Evolutionary conservation across 805 yeast genomes (phyloP), one percentile per base, ranked within the genome.

Genomic region (Sporopachydermia quercuum): DNA sequence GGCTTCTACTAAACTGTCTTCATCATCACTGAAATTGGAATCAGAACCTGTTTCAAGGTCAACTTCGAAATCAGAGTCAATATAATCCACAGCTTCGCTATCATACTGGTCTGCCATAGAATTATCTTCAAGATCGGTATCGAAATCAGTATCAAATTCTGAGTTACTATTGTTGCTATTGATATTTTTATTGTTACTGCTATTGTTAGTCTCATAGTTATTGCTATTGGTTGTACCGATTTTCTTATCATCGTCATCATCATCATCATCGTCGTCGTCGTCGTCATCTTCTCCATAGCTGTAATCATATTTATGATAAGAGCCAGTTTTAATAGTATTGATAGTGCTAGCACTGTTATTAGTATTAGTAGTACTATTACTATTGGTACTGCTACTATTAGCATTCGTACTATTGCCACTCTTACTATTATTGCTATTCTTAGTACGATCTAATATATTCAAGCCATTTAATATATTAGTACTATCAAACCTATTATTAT

Each of bases 1-100:
- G 36, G 61, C 65, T 39, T 59, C 68, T n/a, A 63, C 45, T 35
- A 61, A 61, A 35, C 55, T 56, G 36, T 56, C 63, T 35, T 62
- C 68, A 16, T 62, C 69, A 37, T 57, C 59, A 18, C 60, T 53
- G 39, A 58, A 52, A 35, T 55, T 63, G n/a, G 62, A 34, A n/a
- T 27, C 37, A 14, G 17, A 43, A 6, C 37, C 45, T 16, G 35
- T 40, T 39, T 40, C 44, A 4, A 30, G 39, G 6, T 41, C 44
- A 15, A 35, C 42, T 15, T 41, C 48, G 17, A 36, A 38, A 14
- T 36, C 44, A 17, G 23, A 35, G 23, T 42, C 43, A 8, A 23
- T 23, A 23, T 23, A 23, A 23, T 23, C 30, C n/a, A 23, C 30
- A n/a, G 30, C 38, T 38, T 43, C 49, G 14, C 48, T 44, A 27